phyloP scores from a whole-genome alignment of 148 eudicot genomes.

The Fallopia convolvulus region DNA sequence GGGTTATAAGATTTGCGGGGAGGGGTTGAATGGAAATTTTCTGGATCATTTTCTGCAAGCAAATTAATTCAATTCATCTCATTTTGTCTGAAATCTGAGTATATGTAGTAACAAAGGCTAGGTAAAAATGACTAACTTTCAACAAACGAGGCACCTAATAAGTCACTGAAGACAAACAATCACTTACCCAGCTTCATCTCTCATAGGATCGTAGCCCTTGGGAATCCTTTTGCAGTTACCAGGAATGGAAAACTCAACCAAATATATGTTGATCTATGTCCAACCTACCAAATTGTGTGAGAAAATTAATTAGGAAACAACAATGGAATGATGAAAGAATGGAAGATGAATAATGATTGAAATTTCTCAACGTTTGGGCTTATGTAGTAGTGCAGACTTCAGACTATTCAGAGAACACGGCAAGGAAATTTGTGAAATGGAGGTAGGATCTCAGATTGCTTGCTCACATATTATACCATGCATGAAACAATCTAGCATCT shows the following conservation, averaged over 20 bases:
- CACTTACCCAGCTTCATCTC: conserved; percentile 38
- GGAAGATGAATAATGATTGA: no score
- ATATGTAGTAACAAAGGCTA: not conserved
- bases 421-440: no score
- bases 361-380: no score
- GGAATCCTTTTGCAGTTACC: not conserved
- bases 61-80: not conserved
- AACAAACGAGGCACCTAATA: not conserved
- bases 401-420: no score
- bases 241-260: not conserved
- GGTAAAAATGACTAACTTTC: no score
- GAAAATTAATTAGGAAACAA: not conserved
- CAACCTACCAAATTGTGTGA: conserved; percentile 12
- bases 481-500: no score
- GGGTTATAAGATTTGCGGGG: conserved; percentile 43
- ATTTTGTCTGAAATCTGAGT: not conserved
- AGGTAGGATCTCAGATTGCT: not conserved
- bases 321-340: no score
- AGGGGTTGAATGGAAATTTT: conserved; percentile 21
- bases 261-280: conserved; percentile 7
- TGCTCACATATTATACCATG: not conserved
- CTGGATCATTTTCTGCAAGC: conserved; percentile 32
- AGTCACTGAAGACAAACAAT: not conserved
- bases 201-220: conserved; percentile 12
- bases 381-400: no score